Evolutionary conservation across 177 flowering plant species (phyloP).

Genomic region (Tripterygium wilfordii): DNA sequence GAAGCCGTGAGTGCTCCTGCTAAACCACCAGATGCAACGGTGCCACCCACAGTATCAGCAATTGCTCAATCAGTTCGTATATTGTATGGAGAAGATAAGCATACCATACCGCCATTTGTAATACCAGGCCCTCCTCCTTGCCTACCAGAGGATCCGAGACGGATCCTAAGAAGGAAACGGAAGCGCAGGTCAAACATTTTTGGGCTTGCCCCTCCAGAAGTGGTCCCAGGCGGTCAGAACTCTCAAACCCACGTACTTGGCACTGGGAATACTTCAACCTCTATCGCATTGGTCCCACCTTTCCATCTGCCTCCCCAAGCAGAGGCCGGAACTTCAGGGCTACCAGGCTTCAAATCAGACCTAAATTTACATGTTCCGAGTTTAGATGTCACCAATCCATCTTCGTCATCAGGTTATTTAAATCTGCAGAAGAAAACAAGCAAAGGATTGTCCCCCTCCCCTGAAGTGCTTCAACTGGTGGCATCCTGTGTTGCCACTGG

Average conservation of each 20-base stretch:
- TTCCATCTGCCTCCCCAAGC: constrained; percentile 22
- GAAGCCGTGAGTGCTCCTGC: constrained; percentile 21
- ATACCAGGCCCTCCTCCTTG: constrained; percentile 73
- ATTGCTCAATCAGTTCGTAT: constrained; percentile 32
- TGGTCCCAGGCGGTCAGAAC: constrained; percentile 29
- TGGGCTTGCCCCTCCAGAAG: constrained; percentile 15
- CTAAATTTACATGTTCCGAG: constrained; percentile 27
- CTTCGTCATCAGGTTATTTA: constrained; percentile 24
- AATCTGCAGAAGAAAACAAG: constrained; percentile 26
- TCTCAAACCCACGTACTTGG: constrained; percentile 13
- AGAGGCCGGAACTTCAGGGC: constrained; percentile 18
- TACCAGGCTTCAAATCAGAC: constrained; percentile 31
- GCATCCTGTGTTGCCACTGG: constrained; percentile 63
- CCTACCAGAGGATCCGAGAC: constrained; percentile 78
- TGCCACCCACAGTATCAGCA: constrained; percentile 10
- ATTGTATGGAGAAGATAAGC: constrained; percentile 70
- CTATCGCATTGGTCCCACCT: constrained; percentile 25
- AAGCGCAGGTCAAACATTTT: constrained; percentile 24
- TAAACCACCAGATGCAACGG: constrained; percentile 10
- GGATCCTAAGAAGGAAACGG: constrained; percentile 45
- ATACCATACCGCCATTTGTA: constrained; percentile 77
- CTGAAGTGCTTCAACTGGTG: constrained; percentile 61
- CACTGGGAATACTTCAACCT: constrained; percentile 29
- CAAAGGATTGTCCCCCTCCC: constrained; percentile 52
- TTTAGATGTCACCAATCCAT: constrained; percentile 21